phyloP scores from a whole-genome alignment of 768 basidiomycete species.

The Suillus lakei region DNA sequence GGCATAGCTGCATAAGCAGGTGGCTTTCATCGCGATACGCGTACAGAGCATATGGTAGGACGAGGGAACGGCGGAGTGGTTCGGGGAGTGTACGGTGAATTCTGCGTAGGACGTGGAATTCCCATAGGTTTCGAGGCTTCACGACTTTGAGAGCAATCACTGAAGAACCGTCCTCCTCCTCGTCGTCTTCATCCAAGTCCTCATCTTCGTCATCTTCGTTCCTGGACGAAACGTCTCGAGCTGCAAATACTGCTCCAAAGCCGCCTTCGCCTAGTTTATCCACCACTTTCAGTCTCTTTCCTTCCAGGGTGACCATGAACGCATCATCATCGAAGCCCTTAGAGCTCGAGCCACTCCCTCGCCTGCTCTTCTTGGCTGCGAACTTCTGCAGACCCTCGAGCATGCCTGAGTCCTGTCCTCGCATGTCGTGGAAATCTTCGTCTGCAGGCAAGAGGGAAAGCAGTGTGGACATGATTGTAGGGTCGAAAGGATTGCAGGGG shows the following conservation, averaged over 20 bases:
- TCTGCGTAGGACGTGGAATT: constrained; percentile 83
- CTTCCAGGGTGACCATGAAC: constrained; percentile 65
- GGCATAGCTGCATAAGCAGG: constrained; percentile 85
- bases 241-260: constrained; percentile 94
- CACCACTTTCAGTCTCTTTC: constrained; percentile 66
- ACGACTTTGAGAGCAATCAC: constrained; percentile 92
- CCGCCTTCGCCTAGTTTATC: constrained; percentile 97
- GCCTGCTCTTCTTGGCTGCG: constrained; percentile 48
- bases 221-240: constrained; percentile 51
- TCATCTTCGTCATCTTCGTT: constrained; percentile 47
- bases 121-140: constrained; percentile 88
- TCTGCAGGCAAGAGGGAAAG: constrained; percentile 69
- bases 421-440: constrained; percentile 63
- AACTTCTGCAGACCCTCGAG: constrained; percentile 78
- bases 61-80: constrained; percentile 65
- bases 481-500: constrained; percentile 87
- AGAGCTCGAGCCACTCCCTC: constrained; percentile 31
- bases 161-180: constrained; percentile 57
- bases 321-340: constrained; percentile 42
- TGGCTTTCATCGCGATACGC: constrained; percentile 89
- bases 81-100: constrained; percentile 72
- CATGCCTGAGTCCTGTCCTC: constrained; percentile 55
- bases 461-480: constrained; percentile 61
- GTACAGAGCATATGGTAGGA: constrained; percentile 80
- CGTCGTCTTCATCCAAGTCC: constrained; percentile 50